Conservation (phyloP, 371 early-diverging fungal species). For the Mucor piriformis region DNA sequence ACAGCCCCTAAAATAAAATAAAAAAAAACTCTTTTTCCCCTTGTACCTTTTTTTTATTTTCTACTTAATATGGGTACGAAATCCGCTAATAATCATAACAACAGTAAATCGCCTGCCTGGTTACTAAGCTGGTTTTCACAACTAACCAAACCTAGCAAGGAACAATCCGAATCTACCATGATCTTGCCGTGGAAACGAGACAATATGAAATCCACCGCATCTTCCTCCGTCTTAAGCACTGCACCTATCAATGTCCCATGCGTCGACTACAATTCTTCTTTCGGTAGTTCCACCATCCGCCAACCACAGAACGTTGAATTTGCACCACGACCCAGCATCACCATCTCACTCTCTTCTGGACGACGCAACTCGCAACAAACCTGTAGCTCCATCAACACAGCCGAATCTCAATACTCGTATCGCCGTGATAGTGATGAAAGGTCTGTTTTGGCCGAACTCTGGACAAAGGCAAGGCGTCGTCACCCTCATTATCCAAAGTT, state of each 20-base stretch:
- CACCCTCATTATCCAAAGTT: conserved; percentile 43
- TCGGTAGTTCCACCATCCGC: neutral
- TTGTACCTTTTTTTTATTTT: conserved; percentile 5
- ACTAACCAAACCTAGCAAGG: conserved; percentile 3
- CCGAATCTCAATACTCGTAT: conserved; percentile 37
- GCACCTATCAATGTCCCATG: neutral
- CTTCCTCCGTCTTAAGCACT: neutral
- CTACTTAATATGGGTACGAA: conserved; percentile 1
- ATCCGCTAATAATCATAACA: conserved; percentile 2
- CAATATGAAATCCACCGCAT: neutral
- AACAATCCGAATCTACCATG: neutral
- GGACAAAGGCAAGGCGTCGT: conserved; percentile 36
- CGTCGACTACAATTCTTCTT: neutral
- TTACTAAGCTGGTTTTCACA: conserved; percentile 24
- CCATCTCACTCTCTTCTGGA: conserved; percentile 14
- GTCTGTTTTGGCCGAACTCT: conserved; percentile 34
- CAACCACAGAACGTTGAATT: neutral
- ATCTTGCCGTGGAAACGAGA: conserved; percentile 10
- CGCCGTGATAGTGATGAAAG: conserved; percentile 34
- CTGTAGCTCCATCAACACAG: conserved; percentile 23
- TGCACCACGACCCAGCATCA: conserved; percentile 19
- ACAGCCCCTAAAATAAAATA: neutral
- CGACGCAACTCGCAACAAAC: conserved; percentile 40
- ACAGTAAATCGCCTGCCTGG: conserved; percentile 13
- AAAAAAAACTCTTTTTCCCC: conserved; percentile 1